Evolutionary conservation across 768 basidiomycete species (phyloP).

Genomic region (Tricholomella constricta): DNA sequence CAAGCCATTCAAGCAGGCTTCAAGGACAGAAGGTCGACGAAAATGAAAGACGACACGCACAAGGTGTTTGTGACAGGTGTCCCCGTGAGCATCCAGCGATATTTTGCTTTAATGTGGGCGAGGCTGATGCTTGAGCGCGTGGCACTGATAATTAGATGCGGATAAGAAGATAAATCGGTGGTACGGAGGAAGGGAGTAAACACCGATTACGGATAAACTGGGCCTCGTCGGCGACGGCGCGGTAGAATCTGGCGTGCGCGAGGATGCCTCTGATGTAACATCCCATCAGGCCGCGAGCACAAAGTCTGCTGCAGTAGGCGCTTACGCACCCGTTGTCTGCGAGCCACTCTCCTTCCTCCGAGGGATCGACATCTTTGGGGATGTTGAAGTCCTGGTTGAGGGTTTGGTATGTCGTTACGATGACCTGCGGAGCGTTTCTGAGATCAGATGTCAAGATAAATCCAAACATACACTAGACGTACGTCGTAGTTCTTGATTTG

Average conservation of each 20-base stretch:
- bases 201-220: conserved; percentile 74
- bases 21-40: neutral
- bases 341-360: conserved; percentile 52
- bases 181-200: neutral
- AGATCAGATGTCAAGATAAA: too few species aligned
- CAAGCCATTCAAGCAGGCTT: too few species aligned
- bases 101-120: conserved; percentile 61
- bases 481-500: conserved; percentile 58
- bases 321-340: conserved; percentile 49
- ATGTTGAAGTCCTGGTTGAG: conserved; percentile 60
- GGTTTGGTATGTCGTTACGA: conserved; percentile 80
- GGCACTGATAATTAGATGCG: conserved; percentile 30
- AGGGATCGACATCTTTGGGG: conserved; percentile 46
- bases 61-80: conserved; percentile 74
- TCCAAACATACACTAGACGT: too few species aligned
- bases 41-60: conserved; percentile 33
- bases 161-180: neutral
- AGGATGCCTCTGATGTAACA: conserved; percentile 52
- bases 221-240: conserved; percentile 78
- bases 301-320: neutral
- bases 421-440: conserved; percentile 44
- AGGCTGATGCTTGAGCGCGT: conserved; percentile 62
- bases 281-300: neutral
- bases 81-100: conserved; percentile 80
- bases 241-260: conserved; percentile 62